Base-by-base conservation (phyloP, 805 yeast species). In the Candida cerambycidarum region DNA sequence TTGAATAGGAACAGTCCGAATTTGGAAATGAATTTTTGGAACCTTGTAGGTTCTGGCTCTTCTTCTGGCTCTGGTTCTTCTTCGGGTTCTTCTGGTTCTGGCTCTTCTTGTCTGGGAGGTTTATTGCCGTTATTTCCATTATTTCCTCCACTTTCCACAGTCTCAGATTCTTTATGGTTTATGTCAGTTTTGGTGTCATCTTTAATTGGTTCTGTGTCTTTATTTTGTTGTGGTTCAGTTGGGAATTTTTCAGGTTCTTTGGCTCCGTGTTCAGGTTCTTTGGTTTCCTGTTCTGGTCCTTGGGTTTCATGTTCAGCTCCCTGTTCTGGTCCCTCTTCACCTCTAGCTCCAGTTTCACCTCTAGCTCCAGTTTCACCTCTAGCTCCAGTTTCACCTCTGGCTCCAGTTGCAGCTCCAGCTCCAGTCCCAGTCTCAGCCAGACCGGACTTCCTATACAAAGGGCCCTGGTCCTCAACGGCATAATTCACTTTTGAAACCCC, bases 1-100 rank as follows among this genome's bases (percentile, higher is more conserved):
- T 79, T 82, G 42, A 62, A 51, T 0, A 57, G 32, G 18, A 70
- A 67, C 16, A 47, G 43, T 1, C 56, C 51, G 14, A 63, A 46
- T 16, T 43, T 53, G 9, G 52, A 49, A 12, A 59, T 16, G 2
- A 42, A 27, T n/a, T 58, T 50, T 42, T 53, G 56, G 32, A 61
- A 46, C 18, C 39, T 48, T 0, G 57, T 50, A 12, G 43, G 48
- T 17, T 52, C 43, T 6, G 46, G 41, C 34, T 45, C 46, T 33
- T 47, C 30, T 27, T 17, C 32, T 19, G 39, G 38, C 23, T 37
- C 42, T 5, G 32, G 32, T 16, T 30, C 33, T n/a, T 30, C 33
- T 30, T 30, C 12, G 11, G 33, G 33, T 12, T 30, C 33, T 33
- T 12, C 28, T 25, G 5, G 4, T 31, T 38, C 34, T 35, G 23